Evolutionary conservation across 305 asterid species (phyloP).

Genomic region (Ruellia speciosa): DNA sequence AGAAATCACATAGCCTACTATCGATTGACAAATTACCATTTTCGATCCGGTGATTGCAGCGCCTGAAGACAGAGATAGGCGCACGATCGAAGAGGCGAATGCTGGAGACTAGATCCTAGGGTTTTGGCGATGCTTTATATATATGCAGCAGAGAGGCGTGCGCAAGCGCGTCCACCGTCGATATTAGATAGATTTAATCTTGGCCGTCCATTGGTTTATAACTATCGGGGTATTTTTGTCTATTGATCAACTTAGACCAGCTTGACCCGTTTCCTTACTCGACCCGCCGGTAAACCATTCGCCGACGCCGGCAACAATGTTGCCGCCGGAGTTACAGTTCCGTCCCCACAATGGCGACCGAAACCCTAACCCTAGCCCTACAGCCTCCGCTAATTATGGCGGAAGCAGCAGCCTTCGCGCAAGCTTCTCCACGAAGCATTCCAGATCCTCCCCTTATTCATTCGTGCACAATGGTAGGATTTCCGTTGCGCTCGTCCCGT

Average conservation of each 20-base stretch:
- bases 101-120: not conserved
- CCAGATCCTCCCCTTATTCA: conserved; percentile 56
- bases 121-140: not conserved
- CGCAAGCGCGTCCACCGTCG: too few relatives aligned
- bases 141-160: too few relatives aligned
- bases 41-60: not conserved
- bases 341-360: conserved; percentile 63
- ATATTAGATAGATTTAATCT: too few relatives aligned
- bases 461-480: conserved; percentile 71
- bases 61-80: not conserved
- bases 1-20: not conserved
- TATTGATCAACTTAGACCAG: too few relatives aligned
- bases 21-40: not conserved
- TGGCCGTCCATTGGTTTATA: too few relatives aligned
- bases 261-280: too few relatives aligned
- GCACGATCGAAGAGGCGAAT: not conserved
- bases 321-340: conserved; percentile 94
- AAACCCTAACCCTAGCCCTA: conserved; percentile 56
- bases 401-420: conserved; percentile 30
- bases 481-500: conserved; percentile 72
- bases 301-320: conserved; percentile 52
- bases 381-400: conserved; percentile 31
- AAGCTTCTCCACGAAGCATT: conserved; percentile 44
- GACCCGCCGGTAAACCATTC: too few relatives aligned
- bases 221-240: too few relatives aligned